Evolutionary conservation across 1,139 yeast species (phyloP).

Genomic region (Suhomyces chickasaworum): DNA sequence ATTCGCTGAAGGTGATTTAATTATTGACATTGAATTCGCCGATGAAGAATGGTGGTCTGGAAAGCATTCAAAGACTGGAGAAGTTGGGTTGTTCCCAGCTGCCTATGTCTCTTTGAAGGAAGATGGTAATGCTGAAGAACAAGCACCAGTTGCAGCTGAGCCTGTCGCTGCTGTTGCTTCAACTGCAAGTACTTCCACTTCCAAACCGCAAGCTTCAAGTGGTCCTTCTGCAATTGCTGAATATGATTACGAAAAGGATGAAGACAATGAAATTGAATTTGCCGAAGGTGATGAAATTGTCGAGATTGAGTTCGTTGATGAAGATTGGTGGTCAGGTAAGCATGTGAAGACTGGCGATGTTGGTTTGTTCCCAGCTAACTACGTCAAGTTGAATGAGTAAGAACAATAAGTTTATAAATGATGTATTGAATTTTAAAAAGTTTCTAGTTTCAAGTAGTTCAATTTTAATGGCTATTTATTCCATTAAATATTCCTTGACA

Average conservation of each 20-base stretch:
- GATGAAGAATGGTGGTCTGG: constrained; percentile 90
- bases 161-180: constrained; percentile 18
- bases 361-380: constrained; percentile 90
- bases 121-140: constrained; percentile 18
- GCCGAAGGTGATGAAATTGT: constrained; percentile 79
- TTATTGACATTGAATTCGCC: constrained; percentile 65
- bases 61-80: constrained; percentile 57
- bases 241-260: constrained; percentile 85
- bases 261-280: constrained; percentile 79
- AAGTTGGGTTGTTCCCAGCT: constrained; percentile 72
- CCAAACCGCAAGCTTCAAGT: constrained; percentile 25
- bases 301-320: constrained; percentile 86
- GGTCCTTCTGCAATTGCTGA: constrained; percentile 72
- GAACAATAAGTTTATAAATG: not conserved
- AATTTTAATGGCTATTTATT: not conserved
- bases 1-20: constrained; percentile 64
- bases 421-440: constrained; percentile 1
- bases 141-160: constrained; percentile 16
- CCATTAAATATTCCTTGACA: constrained; percentile 39
- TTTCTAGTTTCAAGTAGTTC: not conserved
- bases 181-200: constrained; percentile 18
- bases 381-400: constrained; percentile 53
- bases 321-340: constrained; percentile 95
- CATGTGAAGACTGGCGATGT: constrained; percentile 65
- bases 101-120: constrained; percentile 59